phyloP scores from a whole-genome alignment of 1,284 basidiomycete species.

The Apiotrichum akiyoshidainum region DNA sequence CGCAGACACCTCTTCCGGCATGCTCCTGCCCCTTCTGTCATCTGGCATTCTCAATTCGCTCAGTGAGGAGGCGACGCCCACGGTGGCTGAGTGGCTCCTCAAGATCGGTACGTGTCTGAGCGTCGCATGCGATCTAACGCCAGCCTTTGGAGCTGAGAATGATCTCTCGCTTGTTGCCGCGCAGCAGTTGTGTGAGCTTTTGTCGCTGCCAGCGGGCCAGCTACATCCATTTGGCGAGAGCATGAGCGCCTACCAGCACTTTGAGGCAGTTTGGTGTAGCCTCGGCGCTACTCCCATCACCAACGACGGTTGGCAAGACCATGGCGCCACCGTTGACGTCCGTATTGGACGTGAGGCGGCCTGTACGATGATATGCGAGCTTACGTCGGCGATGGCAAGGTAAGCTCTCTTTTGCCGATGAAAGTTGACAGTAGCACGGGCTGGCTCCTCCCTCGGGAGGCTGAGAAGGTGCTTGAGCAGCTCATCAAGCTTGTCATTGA shows the following conservation, averaged over 20 bases:
- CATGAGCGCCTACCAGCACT: not conserved
- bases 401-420: not conserved
- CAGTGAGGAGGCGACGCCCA: not conserved
- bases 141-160: not conserved
- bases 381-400: not conserved
- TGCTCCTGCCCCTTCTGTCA: not conserved
- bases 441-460: not conserved
- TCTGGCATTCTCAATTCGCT: not conserved
- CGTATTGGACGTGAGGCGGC: not conserved
- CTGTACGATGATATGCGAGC: not conserved
- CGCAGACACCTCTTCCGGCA: not conserved
- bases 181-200: not conserved
- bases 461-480: not conserved
- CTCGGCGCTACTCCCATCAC: not conserved
- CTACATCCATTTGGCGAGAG: not conserved
- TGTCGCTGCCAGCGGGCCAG: not conserved
- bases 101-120: not conserved
- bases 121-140: not conserved
- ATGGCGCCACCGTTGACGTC: not conserved
- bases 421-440: not conserved
- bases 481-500: slow-evolving; percentile 5
- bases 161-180: not conserved
- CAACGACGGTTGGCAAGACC: not conserved
- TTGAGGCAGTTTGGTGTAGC: not conserved
- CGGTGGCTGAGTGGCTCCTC: slow-evolving; percentile 1